Evolutionary conservation across 1,139 yeast species (phyloP).

Genomic region (Sugiyamaella sp.): DNA sequence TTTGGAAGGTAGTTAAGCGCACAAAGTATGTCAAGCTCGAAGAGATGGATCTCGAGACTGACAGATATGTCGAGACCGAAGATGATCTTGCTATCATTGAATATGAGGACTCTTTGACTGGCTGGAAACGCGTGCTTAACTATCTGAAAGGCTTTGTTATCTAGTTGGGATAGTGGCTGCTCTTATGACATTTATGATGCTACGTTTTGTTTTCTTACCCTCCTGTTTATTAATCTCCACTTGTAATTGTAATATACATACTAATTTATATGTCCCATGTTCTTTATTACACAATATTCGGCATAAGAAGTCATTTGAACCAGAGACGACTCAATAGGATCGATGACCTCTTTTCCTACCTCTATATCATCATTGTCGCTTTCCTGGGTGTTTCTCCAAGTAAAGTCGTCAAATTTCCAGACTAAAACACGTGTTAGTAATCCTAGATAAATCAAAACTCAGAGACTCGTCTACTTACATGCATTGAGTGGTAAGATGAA

Average conservation of each 20-base stretch:
- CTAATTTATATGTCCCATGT: not conserved
- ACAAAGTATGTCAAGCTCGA: constrained; percentile 53
- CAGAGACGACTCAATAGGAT: constrained; percentile 10
- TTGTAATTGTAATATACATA: constrained; percentile 4
- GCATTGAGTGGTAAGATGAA: constrained; percentile 83
- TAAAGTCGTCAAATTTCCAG: constrained; percentile 94
- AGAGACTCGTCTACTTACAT: constrained; percentile 37
- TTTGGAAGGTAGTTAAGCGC: constrained; percentile 52
- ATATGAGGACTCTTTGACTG: constrained; percentile 48
- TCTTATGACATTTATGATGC: not conserved
- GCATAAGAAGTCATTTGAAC: constrained; percentile 19
- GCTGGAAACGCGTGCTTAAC: constrained; percentile 40
- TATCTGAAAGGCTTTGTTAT: constrained; percentile 42
- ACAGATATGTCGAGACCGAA: constrained; percentile 54
- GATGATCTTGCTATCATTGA: constrained; percentile 52
- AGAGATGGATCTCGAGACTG: constrained; percentile 68
- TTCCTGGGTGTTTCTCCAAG: constrained; percentile 93
- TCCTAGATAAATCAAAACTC: not conserved
- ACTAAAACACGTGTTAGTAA: constrained; percentile 40
- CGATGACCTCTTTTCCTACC: constrained; percentile 19
- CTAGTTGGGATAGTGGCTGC: constrained; percentile 21
- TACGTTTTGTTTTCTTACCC: constrained; percentile 11
- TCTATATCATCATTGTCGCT: constrained; percentile 36
- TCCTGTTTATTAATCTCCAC: constrained; percentile 8
- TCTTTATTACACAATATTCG: constrained; percentile 18